Conservation (phyloP, 345 rosid genomes). For the Acer yangbiense region DNA sequence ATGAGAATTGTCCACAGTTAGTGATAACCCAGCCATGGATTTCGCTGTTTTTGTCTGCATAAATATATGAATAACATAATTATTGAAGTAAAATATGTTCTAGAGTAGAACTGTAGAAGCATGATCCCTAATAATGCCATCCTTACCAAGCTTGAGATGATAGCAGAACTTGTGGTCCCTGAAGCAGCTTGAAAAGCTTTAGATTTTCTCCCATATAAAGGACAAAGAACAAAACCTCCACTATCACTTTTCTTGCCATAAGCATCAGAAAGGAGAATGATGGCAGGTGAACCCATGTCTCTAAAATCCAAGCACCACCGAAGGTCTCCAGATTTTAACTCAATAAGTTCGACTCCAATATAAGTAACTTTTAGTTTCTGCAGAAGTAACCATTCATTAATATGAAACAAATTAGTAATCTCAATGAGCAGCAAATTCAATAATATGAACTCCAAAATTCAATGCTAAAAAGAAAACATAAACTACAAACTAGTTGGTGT, state of each 20-base stretch:
- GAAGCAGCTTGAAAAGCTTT: slow-evolving; percentile 97
- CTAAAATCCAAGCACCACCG: slow-evolving; percentile 98
- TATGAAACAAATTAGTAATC: neutral
- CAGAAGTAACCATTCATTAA: slow-evolving; percentile 11
- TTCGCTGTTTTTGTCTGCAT: slow-evolving; percentile 92
- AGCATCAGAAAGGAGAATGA: slow-evolving; percentile 70
- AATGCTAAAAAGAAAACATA: slow-evolving; percentile 1
- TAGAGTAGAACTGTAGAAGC: neutral
- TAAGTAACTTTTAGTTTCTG: slow-evolving; percentile 95
- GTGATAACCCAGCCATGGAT: slow-evolving; percentile 73
- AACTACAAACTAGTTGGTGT: neutral
- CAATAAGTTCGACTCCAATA: slow-evolving; percentile 84
- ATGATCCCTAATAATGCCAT: slow-evolving; percentile 8
- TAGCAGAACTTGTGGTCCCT: slow-evolving; percentile 85
- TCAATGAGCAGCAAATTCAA: neutral
- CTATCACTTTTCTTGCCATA: slow-evolving; percentile 70
- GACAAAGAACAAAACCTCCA: slow-evolving; percentile 86
- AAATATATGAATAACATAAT: slow-evolving; percentile 24
- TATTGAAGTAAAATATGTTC: neutral
- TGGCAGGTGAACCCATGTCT: slow-evolving; percentile 92
- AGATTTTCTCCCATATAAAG: slow-evolving; percentile 92
- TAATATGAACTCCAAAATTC: neutral
- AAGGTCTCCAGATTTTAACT: slow-evolving; percentile 71
- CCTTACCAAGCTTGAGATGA: slow-evolving; percentile 75
- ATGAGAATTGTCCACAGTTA: slow-evolving; percentile 75